Conservation (phyloP, 306 rosid species). For the Alnus rubra region DNA sequence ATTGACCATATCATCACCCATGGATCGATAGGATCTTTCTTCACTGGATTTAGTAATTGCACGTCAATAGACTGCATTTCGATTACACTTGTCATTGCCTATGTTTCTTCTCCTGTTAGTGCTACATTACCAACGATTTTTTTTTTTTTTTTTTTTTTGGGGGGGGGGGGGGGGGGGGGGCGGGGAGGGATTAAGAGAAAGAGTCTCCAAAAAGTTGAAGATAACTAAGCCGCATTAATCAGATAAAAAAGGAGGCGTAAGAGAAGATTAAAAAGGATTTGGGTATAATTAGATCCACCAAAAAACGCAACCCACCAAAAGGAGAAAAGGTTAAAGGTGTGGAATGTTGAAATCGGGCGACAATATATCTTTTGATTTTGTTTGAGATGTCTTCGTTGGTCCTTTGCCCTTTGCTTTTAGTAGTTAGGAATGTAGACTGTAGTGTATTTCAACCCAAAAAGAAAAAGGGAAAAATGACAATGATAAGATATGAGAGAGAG, state of each 20-base stretch:
- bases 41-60: not conserved
- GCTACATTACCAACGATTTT: too few relatives aligned
- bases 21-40: not conserved
- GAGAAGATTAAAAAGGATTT: conserved; percentile 16
- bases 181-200: not conserved
- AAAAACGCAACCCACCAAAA: conserved; percentile 2
- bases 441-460: conserved; percentile 48
- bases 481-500: conserved; percentile 11
- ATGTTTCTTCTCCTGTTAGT: not conserved
- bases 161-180: not conserved
- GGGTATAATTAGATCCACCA: conserved; percentile 27
- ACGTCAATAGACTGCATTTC: too few relatives aligned
- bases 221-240: conserved; percentile 14
- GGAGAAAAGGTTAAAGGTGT: conserved; percentile 6
- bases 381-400: conserved; percentile 42
- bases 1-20: too few relatives aligned
- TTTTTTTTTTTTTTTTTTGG: not conserved
- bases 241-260: conserved; percentile 17
- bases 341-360: conserved; percentile 50
- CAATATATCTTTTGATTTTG: conserved; percentile 43
- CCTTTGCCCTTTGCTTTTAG: conserved; percentile 36
- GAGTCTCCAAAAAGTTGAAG: conserved; percentile 21
- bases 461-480: conserved; percentile 40
- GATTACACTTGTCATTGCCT: not conserved
- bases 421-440: conserved; percentile 31